phyloP scores from a whole-genome alignment of 163 green algal genomes.

The Scenedesmus sp. region DNA sequence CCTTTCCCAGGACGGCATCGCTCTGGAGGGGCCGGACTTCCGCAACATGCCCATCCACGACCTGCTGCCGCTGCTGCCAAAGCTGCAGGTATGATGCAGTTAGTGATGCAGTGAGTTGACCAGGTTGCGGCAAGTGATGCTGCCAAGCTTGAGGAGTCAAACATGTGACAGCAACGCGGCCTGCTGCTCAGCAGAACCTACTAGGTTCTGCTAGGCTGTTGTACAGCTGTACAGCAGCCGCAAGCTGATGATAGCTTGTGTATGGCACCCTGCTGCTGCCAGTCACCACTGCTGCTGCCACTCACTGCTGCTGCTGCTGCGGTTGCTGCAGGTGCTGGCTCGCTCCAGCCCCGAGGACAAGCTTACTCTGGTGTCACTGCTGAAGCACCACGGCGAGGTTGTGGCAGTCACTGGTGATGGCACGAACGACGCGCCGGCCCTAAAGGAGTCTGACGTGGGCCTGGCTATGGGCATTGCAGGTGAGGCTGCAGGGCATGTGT shows the following conservation, averaged over 20 bases:
- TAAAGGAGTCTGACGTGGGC: conserved; percentile 97
- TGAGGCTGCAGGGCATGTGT: neutral
- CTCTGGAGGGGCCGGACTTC: conserved; percentile 94
- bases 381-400: conserved; percentile 90
- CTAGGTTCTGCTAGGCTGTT: too few species aligned
- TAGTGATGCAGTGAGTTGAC: neutral
- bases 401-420: conserved; percentile 94
- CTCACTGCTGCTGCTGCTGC: neutral
- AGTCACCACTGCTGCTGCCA: too few species aligned
- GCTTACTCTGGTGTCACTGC: conserved; percentile 87
- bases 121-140: neutral
- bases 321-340: conserved; percentile 83
- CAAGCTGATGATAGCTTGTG: too few species aligned
- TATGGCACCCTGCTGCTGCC: too few species aligned
- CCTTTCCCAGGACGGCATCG: conserved; percentile 78
- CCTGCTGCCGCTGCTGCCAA: conserved; percentile 79
- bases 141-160: conserved; percentile 2
- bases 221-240: too few species aligned
- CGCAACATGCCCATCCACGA: conserved; percentile 84
- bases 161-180: too few species aligned
- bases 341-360: conserved; percentile 95
- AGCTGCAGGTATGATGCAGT: conserved; percentile 70
- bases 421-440: conserved; percentile 97
- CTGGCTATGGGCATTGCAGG: conserved; percentile 97
- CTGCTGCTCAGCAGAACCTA: too few species aligned